Base-by-base conservation (phyloP, 306 rosid species). In the Citrullus mucosospermus region DNA sequence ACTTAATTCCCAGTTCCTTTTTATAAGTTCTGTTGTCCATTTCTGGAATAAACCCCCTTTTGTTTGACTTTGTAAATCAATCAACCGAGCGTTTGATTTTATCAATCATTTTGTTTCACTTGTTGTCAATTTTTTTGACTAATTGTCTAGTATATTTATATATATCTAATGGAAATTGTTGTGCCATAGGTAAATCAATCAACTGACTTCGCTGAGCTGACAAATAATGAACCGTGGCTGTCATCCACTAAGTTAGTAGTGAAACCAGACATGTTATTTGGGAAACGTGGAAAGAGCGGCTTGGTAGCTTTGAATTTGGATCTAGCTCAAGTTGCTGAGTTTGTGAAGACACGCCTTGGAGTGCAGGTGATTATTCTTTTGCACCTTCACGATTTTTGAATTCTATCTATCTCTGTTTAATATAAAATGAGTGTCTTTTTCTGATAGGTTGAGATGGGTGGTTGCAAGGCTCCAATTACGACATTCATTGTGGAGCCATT, bases 261-360 rank as follows among this genome's bases (percentile, higher is more conserved):
- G 76, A 92, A 90, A 80, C 96, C 97, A 5, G 97, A 90, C 78
- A 92, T 92, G 97, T 69, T 92, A 61, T 92, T 92, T 34, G 97
- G 97, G 54, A 92, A 92, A 82, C 96, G 97, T 60, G 97, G 97
- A 22, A 92, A 90, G 95, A 92, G 97, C 69, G 97, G 97, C 58
- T 81, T 92, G 73, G 95, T 92, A 38, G 91, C 96, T 46, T 84
- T 92, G 69, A 86, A 92, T 81, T 67, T 90, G 18, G 96, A 92
- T 78, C 83, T 90, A 18, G 93, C 96, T 63, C 92, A 92, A 78
- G 96, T 92, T 30, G 90, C 92, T 1, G 88, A 90, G 43, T 92
- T 92, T 56, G 97, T 92, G 10, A 92, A 86, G 80, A 81, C 81
- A 18, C 92, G 96, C 41, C 92, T 92, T 20, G 92, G 96, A 9